phyloP scores from a whole-genome alignment of 2,329 filamentous ascomycete species.

The Botryosphaeria agaves region DNA sequence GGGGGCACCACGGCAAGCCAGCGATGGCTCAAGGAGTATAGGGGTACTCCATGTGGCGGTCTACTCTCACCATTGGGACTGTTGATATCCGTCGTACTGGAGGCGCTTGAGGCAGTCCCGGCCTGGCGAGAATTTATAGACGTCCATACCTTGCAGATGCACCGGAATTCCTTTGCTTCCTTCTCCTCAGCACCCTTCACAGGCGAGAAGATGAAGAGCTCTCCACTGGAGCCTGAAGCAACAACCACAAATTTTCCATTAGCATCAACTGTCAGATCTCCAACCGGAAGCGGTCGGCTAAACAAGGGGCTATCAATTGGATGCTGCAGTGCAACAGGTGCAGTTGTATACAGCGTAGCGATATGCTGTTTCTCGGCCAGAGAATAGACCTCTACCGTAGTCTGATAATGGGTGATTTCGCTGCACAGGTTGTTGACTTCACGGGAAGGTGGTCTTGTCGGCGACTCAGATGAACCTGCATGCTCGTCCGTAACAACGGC shows the following conservation, averaged over 20 bases:
- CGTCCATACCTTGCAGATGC: constrained; percentile 86
- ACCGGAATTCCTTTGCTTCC: constrained; percentile 33
- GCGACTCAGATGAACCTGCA: constrained; percentile 46
- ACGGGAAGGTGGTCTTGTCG: constrained; percentile 61
- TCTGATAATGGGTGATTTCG: constrained; percentile 53
- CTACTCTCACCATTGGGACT: constrained; percentile 13
- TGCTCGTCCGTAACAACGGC: constrained; percentile 50
- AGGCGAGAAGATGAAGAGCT: constrained; percentile 56
- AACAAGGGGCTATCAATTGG: constrained; percentile 43
- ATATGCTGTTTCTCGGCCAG: constrained; percentile 56
- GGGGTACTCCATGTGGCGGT: constrained; percentile 37
- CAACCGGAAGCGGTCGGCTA: constrained; percentile 50
- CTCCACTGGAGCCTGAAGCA: constrained; percentile 67
- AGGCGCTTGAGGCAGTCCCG: constrained; percentile 13
- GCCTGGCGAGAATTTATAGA: constrained; percentile 42
- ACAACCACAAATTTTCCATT: constrained; percentile 56
- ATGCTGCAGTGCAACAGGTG: constrained; percentile 41
- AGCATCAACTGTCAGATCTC: constrained; percentile 56
- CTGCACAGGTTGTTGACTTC: constrained; percentile 34
- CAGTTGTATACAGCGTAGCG: constrained; percentile 55
- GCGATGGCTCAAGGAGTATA: constrained; percentile 51
- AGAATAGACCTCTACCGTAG: constrained; percentile 77
- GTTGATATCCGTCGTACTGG: constrained; percentile 16
- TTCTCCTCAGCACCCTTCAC: constrained; percentile 12
- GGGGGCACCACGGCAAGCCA: constrained; percentile 69